Percentiles rank a stretch among this genome's conserved stretches.
phyloP scores from a whole-genome alignment of 75 land plant genomes.

The Cryptomeria japonica region DNA sequence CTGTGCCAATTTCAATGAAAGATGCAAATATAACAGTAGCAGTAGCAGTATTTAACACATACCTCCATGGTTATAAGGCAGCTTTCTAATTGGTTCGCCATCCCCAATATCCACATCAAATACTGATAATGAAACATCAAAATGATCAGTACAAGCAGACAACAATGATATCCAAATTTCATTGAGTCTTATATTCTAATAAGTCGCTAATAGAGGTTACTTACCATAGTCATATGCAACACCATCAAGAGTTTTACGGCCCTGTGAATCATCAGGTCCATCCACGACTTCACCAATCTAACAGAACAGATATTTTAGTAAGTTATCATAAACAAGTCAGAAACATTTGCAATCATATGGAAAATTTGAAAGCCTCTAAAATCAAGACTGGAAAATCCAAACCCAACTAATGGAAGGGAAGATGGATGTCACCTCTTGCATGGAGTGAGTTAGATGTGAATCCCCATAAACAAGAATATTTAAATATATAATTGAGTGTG shows the following conservation, averaged over 20 bases:
- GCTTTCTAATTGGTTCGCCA: constrained; percentile 88
- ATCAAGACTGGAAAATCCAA: not conserved
- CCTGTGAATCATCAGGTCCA: constrained; percentile 69
- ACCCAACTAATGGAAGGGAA: not conserved
- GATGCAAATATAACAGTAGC: not conserved
- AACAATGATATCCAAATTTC: not conserved
- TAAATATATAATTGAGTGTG: not conserved
- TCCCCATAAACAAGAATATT: not conserved
- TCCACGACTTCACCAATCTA: constrained; percentile 99
- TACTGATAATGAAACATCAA: constrained; percentile 38
- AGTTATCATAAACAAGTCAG: not conserved
- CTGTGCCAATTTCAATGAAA: not conserved
- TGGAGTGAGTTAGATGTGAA: not conserved
- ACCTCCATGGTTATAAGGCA: constrained; percentile 95
- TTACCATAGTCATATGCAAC: constrained; percentile 90
- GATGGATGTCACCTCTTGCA: not conserved
- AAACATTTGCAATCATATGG: not conserved
- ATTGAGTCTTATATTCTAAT: not conserved
- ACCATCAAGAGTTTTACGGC: constrained; percentile 69
- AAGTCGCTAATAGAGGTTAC: not conserved
- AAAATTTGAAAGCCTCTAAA: not conserved
- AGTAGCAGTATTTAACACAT: constrained; percentile 1
- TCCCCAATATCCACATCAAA: constrained; percentile 99
- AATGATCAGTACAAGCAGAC: not conserved
- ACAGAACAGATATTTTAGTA: not conserved